phyloP scores from a whole-genome alignment of 305 asterid genomes.

The Fraxinus angustifolia region DNA sequence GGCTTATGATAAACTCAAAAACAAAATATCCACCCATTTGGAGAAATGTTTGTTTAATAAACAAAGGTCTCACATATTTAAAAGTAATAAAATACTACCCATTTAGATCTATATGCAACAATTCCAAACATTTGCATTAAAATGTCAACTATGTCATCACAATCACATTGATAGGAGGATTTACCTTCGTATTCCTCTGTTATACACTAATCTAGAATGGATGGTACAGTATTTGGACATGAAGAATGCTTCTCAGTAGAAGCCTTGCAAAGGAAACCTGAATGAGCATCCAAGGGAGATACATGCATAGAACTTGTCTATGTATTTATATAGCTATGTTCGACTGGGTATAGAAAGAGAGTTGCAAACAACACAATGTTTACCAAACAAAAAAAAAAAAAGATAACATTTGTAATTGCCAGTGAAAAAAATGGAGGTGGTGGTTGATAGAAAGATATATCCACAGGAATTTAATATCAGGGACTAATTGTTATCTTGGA shows the following conservation, averaged over 20 bases:
- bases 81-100: background rate
- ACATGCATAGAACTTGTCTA: conserved; percentile 4
- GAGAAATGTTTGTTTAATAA: background rate
- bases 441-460: conserved; percentile 4
- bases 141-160: conserved; percentile 6
- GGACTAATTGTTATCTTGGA: conserved; percentile 5
- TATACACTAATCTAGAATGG: conserved; percentile 11
- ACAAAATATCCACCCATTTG: background rate
- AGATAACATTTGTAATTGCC: background rate
- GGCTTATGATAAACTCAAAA: background rate
- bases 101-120: conserved; percentile 5
- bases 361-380: background rate
- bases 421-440: conserved; percentile 6
- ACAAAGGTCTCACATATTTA: background rate
- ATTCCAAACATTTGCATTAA: background rate
- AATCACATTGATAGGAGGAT: conserved; percentile 6
- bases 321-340: background rate
- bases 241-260: background rate
- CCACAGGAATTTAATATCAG: background rate
- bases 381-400: background rate
- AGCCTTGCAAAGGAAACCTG: conserved; percentile 3
- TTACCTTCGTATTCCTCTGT: conserved; percentile 15
- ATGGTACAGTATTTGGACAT: background rate
- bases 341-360: background rate
- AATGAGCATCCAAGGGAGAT: conserved; percentile 10